Evolutionary conservation across 2,329 filamentous ascomycete genomes (phyloP).

Genomic region (Tolypocladium pustulatum): DNA sequence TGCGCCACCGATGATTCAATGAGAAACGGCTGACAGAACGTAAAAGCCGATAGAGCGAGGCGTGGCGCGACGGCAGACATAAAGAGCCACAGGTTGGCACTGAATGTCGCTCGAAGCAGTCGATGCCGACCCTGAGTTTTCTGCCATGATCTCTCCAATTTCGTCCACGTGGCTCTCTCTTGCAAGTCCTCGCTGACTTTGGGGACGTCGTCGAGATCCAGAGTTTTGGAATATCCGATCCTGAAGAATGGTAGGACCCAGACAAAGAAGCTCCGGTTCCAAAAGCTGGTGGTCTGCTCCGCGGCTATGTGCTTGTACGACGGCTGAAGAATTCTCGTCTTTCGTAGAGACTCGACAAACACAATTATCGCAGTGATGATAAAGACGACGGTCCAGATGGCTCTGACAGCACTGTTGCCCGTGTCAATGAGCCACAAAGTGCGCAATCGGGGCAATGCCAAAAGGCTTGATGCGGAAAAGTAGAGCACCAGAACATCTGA

Average conservation of each 20-base stretch:
- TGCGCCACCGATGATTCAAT: background rate
- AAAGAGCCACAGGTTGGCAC: background rate
- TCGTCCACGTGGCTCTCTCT: background rate
- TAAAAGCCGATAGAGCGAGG: background rate
- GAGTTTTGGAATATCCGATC: background rate
- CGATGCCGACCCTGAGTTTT: background rate
- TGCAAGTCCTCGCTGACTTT: background rate
- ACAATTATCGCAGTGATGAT: background rate
- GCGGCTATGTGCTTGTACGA: background rate
- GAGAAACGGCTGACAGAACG: slow-evolving; percentile 1
- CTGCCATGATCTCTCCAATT: background rate
- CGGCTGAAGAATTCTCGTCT: background rate
- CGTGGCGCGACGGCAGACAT: background rate
- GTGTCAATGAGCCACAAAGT: background rate
- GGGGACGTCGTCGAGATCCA: background rate
- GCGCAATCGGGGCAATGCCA: background rate
- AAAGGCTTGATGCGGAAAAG: background rate
- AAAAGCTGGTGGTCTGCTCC: background rate
- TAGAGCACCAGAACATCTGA: background rate
- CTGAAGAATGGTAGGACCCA: background rate
- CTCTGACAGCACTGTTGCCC: background rate
- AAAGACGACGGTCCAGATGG: background rate
- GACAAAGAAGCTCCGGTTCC: background rate
- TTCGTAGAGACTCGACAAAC: background rate
- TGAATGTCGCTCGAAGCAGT: background rate